Evolutionary conservation across 2,329 filamentous ascomycete genomes (phyloP), one percentile per base, ranked within the genome.

Genomic region (Saccharata proteae): DNA sequence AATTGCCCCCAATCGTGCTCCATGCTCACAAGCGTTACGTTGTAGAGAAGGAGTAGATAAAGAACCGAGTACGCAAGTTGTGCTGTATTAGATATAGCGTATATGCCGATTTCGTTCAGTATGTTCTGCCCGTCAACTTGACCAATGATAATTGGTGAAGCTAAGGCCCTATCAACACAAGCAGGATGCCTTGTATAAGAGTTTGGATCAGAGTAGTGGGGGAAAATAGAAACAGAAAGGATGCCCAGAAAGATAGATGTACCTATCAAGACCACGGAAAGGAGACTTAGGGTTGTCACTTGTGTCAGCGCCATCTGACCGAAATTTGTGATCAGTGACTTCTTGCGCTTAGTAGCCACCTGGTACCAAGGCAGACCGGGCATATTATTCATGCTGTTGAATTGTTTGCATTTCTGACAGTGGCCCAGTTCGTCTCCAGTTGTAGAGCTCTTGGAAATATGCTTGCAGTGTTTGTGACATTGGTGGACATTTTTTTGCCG

Each of bases 391-490:
- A 35, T 25, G 2, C 10, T 37, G 28, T 50, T 48, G 34, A 38
- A 46, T 21, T 45, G 49, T 16, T 43, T 47, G 32, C 47, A 51
- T 16, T 44, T 48, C 22, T 53, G 50, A 24, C 48, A 53, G 29
- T 51, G 46, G 3, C 47, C 48, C 8, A 53, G 38, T 30, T 51
- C 49, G 25, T 50, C 49, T 42, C 30, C 16, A 21, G 38, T 23
- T 6, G 0, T 44, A 45, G 7, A 40, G 40, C 9, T 44, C 35
- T 2, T 29, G n/a, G n/a, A n/a, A n/a, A n/a, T 32, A 15, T 35
- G 39, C n/a, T 39, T 43, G 40, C 44, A 52, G 29, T 52, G 47
- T 29, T 49, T 49, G 32, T 52, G 50, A 29, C 49, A 53, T 6
- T 35, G 44, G 28, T 52, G 49, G 3, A 37, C 35, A 16, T 39